A percentile compares a stretch with the other conserved stretches of the same genome.
phyloP scores from a whole-genome alignment of 208 protist genomes.

The Leishmania amazonensis region DNA sequence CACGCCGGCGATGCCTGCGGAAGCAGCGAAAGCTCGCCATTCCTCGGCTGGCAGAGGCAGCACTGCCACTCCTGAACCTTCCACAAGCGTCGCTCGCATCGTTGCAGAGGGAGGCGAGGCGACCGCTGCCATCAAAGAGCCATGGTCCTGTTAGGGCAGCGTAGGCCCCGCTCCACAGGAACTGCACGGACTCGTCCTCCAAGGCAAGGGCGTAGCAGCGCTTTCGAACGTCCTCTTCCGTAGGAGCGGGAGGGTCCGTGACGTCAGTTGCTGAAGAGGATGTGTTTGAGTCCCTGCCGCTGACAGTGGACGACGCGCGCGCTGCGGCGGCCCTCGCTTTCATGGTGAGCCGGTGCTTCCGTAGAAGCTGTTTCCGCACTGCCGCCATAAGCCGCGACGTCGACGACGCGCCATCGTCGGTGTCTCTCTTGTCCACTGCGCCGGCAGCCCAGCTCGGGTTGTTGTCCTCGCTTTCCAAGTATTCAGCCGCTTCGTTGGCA shows the following conservation, averaged over 20 bases:
- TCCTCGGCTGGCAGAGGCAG: background rate
- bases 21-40: constrained; percentile 15
- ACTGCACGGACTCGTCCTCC: constrained; percentile 28
- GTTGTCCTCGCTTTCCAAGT: constrained; percentile 6
- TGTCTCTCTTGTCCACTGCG: background rate
- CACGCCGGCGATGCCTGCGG: constrained; percentile 24
- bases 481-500: background rate
- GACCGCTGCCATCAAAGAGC: constrained; percentile 16
- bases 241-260: constrained; percentile 1
- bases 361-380: constrained; percentile 9
- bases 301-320: background rate
- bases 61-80: background rate
- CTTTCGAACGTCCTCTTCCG: constrained; percentile 14
- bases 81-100: background rate
- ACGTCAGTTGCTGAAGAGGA: background rate
- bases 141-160: constrained; percentile 28
- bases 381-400: constrained; percentile 7
- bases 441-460: background rate
- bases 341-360: background rate
- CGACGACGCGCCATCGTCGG: background rate
- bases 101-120: constrained; percentile 16
- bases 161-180: constrained; percentile 26
- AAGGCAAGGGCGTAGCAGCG: constrained; percentile 20
- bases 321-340: background rate
- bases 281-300: background rate